Evolutionary conservation across 768 basidiomycete species (phyloP), one percentile per base, ranked within the genome.

Genomic region (Megacollybia marginata): DNA sequence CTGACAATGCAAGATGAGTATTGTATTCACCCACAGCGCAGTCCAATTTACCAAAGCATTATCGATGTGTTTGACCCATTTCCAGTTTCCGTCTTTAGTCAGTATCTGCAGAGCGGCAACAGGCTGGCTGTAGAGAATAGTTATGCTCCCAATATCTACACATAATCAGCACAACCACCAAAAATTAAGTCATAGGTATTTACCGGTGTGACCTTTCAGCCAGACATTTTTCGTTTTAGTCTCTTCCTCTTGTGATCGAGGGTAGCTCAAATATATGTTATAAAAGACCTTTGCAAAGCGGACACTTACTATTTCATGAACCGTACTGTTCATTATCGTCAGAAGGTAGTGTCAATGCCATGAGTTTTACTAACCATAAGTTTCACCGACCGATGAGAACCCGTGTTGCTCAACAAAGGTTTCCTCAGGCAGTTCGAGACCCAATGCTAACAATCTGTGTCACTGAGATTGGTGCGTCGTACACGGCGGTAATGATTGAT

Each of bases 251-350:
- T 65, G 57, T 1, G 69, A 64, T 20, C 75, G 70, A 5, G 77
- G 78, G 53, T 76, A 76, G 57, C 79, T 81, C 42, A 33, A 32
- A 16, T n/a, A n/a, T n/a, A n/a, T 18, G 16, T 23, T 19, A 18
- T 20, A 47, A 15, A 45, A 42, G 19, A 40, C 7, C 6, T 28
- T 28, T 28, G 23, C 23, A 28, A 28, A 20, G 42, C 6, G 42
- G 9, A 16, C 9, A 36, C 54, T 76, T 31, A 80, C 80, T 83
- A 84, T 65, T 83, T 82, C 79, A 83, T 82, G 61, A 77, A 82
- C 44, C 82, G 70, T 5, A 76, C 82, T 83, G 23, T 28, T 28
- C 23, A 28, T 3, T 28, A 28, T 6, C 23, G 23, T 28, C 23
- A 28, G 23, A 28, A 28, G 23, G 23, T 28, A 28, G 23, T 28